phyloP scores from a whole-genome alignment of 2,329 filamentous ascomycete genomes.

The Chaetothyriales sp. region DNA sequence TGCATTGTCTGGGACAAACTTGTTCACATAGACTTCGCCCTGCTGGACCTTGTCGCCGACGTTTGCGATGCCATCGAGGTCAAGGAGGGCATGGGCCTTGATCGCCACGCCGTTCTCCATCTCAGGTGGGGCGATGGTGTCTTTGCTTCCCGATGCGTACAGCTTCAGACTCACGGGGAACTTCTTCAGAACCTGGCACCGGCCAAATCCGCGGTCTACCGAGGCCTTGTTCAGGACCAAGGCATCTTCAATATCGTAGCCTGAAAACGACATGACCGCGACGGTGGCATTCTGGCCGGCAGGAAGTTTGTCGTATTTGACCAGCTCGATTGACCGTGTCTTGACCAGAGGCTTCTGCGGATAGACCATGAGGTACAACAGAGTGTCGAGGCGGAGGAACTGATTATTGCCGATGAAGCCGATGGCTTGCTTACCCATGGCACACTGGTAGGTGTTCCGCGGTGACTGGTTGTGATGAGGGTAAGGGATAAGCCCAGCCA shows the following conservation, averaged over 20 bases:
- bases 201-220: constrained; percentile 84
- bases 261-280: constrained; percentile 97
- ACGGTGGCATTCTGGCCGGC: constrained; percentile 95
- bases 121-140: constrained; percentile 48
- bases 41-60: constrained; percentile 67
- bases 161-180: constrained; percentile 74
- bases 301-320: constrained; percentile 93
- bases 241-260: constrained; percentile 98
- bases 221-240: constrained; percentile 94
- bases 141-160: constrained; percentile 66
- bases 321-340: constrained; percentile 88
- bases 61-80: constrained; percentile 74
- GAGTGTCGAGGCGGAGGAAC: constrained; percentile 88
- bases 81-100: constrained; percentile 59
- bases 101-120: constrained; percentile 48
- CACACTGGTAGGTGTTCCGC: constrained; percentile 96
- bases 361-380: constrained; percentile 94
- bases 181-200: constrained; percentile 97
- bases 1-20: constrained; percentile 69
- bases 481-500: constrained; percentile 92
- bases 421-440: constrained; percentile 99
- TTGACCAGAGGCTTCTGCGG: constrained; percentile 97
- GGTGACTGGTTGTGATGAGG: constrained; percentile 98
- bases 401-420: constrained; percentile 97
- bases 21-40: constrained; percentile 82